Evolutionary conservation across 1,284 basidiomycete species (phyloP), one percentile per base, ranked within the genome.

Genomic region (Ganoderma boninense): DNA sequence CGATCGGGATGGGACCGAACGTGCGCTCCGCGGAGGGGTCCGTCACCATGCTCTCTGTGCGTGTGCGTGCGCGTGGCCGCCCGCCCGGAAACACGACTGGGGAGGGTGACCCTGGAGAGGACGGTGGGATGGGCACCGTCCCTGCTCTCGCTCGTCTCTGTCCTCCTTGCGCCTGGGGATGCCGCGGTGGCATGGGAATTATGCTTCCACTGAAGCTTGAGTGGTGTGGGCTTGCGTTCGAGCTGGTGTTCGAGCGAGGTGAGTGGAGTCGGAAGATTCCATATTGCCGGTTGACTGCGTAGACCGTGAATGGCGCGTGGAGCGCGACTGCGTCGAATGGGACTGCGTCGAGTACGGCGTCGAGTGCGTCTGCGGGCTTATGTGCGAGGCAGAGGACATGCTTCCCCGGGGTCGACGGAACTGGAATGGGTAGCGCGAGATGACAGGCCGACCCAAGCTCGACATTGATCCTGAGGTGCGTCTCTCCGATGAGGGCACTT

Each of bases 391-490:
- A 18, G 82, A 87, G 61, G 84, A 88, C 62, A 76, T 74, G 77
- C 82, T 87, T 16, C 82, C 88, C 84, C 11, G 79, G 63, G 26
- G 89, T 11, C 85, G 85, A 35, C 90, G 87, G 81, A 89, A 88
- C 69, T 88, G 85, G 85, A 93, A 92, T 4, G 91, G 92, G 77
- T 92, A 92, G 1, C 90, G 86, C 6, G 90, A 89, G 23, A 81
- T 79, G 65, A 95, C 84, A 1, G 92, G 93, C n/a, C 91, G 90
- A 1, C 93, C 93, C 7, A 95, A 86, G 74, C 90, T 92, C 6
- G 92, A 94, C 88, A 95, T 89, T 4, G 92, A 94, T 23, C 88
- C 91, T 4, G 92, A 93, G 0, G 87, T 90, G 40, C 89, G 86
- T 49, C 86, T 86, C 14, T 77, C 80, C 40, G 87, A 86, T 5